These are phyloP conservation scores for Backusella circina DNA, from an alignment of 192 early-diverging fungal species.

Conservation along the genomic window DNA sequence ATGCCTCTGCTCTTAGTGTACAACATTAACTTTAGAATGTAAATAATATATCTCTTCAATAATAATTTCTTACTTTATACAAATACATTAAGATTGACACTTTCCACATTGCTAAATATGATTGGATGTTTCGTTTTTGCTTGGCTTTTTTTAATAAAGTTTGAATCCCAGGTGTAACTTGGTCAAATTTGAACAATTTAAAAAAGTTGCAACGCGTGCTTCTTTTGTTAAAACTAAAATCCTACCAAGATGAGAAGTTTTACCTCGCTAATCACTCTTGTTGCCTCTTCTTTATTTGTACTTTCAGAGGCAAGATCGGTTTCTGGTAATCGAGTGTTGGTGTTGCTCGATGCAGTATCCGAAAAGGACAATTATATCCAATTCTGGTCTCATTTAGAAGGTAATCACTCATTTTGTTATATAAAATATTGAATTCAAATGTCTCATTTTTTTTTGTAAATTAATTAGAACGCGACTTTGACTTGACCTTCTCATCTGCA, in stretches of 20 bases:
- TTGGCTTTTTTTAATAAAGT: background rate
- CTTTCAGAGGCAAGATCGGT: constrained; percentile 51
- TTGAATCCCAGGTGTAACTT: constrained; percentile 5
- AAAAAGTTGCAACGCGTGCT: background rate
- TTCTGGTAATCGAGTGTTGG: constrained; percentile 63
- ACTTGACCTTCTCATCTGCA: constrained; percentile 53
- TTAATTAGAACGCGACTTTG: constrained; percentile 55
- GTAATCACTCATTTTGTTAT: constrained; percentile 20
- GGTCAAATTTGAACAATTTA: background rate
- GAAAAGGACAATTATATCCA: constrained; percentile 44
- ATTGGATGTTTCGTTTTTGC: background rate
- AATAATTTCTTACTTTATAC: background rate
- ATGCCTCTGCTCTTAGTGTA: constrained; percentile 4
- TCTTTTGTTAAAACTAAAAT: background rate
- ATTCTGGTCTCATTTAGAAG: constrained; percentile 57
- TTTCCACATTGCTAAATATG: background rate
- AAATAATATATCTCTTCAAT: background rate
- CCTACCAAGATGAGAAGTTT: constrained; percentile 11
- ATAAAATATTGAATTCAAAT: background rate
- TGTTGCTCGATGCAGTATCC: constrained; percentile 57
- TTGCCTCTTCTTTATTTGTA: background rate
- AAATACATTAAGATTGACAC: constrained; percentile 1
- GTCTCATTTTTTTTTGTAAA: background rate
- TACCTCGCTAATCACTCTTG: constrained; percentile 3
- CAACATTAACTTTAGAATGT: constrained; percentile 2